phyloP scores from a whole-genome alignment of 2,329 filamentous ascomycete species.

The Ceratocystis alfenasii region DNA sequence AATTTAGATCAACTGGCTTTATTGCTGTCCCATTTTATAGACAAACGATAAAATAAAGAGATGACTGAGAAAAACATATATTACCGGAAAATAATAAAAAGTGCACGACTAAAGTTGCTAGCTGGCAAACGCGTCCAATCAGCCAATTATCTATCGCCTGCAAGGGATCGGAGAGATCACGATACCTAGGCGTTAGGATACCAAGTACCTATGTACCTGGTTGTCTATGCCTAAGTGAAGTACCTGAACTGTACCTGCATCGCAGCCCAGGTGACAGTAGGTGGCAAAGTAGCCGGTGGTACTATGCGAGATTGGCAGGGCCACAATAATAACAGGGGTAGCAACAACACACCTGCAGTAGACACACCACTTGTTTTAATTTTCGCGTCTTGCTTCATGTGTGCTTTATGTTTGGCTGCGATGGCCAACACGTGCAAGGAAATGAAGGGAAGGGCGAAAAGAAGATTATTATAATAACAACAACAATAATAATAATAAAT shows the following conservation, averaged over 20 bases:
- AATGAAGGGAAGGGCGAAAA: background rate
- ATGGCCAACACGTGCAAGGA: background rate
- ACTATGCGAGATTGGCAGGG: constrained; percentile 21
- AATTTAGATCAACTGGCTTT: no score
- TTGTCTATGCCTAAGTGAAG: background rate
- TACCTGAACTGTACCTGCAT: constrained; percentile 21
- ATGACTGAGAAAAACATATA: background rate
- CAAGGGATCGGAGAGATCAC: background rate
- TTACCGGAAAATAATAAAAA: no score
- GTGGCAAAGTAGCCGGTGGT: constrained; percentile 18
- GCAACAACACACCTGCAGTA: background rate
- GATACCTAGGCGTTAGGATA: no score
- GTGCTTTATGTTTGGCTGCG: background rate
- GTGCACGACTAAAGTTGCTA: no score
- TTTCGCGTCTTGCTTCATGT: background rate
- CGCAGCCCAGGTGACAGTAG: constrained; percentile 16
- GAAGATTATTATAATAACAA: no score
- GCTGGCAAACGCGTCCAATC: background rate
- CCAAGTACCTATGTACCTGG: no score
- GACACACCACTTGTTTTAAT: background rate
- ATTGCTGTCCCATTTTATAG: no score
- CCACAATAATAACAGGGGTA: constrained; percentile 10
- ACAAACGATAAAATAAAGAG: background rate
- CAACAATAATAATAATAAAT: background rate
- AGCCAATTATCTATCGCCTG: background rate